Base-by-base conservation (phyloP, 2,329 filamentous ascomycete species). In the Cladosporium sp. region DNA sequence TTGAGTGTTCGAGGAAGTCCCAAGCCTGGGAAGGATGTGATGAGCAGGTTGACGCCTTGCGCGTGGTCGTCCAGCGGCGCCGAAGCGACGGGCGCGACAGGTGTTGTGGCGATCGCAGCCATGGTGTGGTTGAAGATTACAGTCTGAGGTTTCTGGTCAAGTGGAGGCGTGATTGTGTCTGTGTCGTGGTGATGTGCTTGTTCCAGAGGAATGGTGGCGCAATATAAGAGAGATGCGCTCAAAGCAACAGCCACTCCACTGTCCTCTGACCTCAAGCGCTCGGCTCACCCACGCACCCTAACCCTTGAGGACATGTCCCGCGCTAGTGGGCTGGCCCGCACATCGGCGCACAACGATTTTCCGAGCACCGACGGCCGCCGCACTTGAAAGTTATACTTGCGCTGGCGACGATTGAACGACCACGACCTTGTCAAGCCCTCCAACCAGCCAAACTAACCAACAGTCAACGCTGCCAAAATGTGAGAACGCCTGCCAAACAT, bases 21-120 rank as follows among this genome's bases (percentile, higher is more conserved):
- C 21, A 96, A 85, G 69, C 94, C 94, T 8, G 90, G 85, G 74
- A 98, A 94, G 68, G 90, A 92, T 72, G 92, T 90, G 68, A 99
- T 83, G 67, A 98, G 87, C 69, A 98, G 84, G 79, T 96, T 97
- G 76, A 96, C 81, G n/a, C 36, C 34, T 57, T 59, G 63, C 51
- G 61, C 28, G 26, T 57, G 51, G 36, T 30, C 24, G 12, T 55
- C 51, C 21, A 18, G 28, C 4, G 26, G 34, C 26, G 51, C 14
- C 24, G 51, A 15, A 4, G 57, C 32, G 28, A 36, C 21, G n/a
- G 63, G 63, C 63, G 54, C 47, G 15, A 18, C 38, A 28, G 54
- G 55, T 18, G 41, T 26, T 2, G 36, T 34, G 28, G 55, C 54
- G 15, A 59, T 21, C 5, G 51, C n/a, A 21, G 61, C 51, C 61